These are phyloP conservation scores for Thalassiosira hispida DNA, from an alignment of 352 stramenopile species.

Conservation along the genomic window DNA sequence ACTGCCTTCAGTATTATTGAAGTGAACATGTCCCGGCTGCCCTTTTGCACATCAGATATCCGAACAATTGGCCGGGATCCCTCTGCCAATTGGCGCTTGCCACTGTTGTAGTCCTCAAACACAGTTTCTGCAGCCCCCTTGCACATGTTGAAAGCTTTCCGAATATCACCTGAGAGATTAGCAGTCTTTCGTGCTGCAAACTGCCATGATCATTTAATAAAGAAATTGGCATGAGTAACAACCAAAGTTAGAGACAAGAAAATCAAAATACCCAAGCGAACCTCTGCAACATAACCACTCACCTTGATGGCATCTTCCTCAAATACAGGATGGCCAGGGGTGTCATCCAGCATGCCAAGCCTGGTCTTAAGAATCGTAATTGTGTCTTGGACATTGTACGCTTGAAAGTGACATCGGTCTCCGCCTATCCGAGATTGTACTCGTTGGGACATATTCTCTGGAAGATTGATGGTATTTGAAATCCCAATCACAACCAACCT, in stretches of 20 bases:
- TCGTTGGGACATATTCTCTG: constrained; percentile 78
- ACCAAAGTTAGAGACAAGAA: too few species aligned
- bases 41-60: constrained; percentile 76
- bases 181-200: constrained; percentile 86
- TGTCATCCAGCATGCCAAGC: constrained; percentile 46
- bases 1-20: constrained; percentile 57
- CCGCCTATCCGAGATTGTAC: constrained; percentile 84
- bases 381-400: constrained; percentile 76
- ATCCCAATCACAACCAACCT: constrained; percentile 86
- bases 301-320: constrained; percentile 78
- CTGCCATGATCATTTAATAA: constrained; percentile 29
- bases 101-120: constrained; percentile 46
- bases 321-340: constrained; percentile 56
- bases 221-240: neutral
- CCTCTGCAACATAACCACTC: neutral
- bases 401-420: constrained; percentile 74
- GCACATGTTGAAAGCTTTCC: constrained; percentile 87
- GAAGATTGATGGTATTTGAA: constrained; percentile 88
- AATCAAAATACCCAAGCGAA: too few species aligned
- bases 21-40: constrained; percentile 62
- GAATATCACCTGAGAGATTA: constrained; percentile 84
- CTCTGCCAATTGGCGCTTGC: constrained; percentile 27
- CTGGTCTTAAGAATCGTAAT: constrained; percentile 71
- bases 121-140: constrained; percentile 75
- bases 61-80: constrained; percentile 49